Conservation (phyloP, 163 green algal genomes). For the Chlamydomonas reinhardtii region DNA sequence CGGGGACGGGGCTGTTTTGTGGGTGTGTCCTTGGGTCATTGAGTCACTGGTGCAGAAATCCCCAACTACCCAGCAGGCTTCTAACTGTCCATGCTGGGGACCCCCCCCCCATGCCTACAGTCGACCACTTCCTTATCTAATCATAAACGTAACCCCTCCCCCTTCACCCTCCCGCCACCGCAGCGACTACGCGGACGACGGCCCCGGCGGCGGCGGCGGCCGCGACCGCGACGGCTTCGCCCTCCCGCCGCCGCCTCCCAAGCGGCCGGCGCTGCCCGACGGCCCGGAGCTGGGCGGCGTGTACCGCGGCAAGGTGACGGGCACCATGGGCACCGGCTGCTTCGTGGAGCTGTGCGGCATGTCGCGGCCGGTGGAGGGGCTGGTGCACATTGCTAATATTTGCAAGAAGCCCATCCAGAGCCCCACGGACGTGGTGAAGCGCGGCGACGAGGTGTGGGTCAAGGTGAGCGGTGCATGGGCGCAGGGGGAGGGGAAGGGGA, state of each 20-base stretch:
- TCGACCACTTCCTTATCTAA: too few species aligned
- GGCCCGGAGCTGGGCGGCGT: constrained; percentile 83
- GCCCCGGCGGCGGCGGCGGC: not conserved
- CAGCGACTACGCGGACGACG: constrained; percentile 25
- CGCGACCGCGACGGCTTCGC: constrained; percentile 38
- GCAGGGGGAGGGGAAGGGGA: not conserved
- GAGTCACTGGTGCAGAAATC: too few species aligned
- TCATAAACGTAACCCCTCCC: not conserved
- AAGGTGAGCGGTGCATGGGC: not conserved
- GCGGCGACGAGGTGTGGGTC: constrained; percentile 72
- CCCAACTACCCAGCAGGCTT: too few species aligned
- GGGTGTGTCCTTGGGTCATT: too few species aligned
- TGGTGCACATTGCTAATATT: constrained; percentile 95
- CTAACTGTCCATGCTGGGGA: too few species aligned
- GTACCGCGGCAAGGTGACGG: constrained; percentile 88
- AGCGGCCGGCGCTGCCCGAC: constrained; percentile 62
- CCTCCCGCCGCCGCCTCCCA: constrained; percentile 30
- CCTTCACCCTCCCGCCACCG: not conserved
- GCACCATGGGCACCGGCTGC: constrained; percentile 96
- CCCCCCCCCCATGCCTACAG: too few species aligned
- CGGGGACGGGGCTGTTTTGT: too few species aligned
- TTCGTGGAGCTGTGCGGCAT: constrained; percentile 96
- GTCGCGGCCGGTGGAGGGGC: constrained; percentile 79
- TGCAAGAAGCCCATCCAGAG: constrained; percentile 73
- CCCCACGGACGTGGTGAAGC: constrained; percentile 89